These are phyloP conservation scores for Leccinum boreale DNA, from an alignment of 768 basidiomycete genomes.

Conservation along the genomic window DNA sequence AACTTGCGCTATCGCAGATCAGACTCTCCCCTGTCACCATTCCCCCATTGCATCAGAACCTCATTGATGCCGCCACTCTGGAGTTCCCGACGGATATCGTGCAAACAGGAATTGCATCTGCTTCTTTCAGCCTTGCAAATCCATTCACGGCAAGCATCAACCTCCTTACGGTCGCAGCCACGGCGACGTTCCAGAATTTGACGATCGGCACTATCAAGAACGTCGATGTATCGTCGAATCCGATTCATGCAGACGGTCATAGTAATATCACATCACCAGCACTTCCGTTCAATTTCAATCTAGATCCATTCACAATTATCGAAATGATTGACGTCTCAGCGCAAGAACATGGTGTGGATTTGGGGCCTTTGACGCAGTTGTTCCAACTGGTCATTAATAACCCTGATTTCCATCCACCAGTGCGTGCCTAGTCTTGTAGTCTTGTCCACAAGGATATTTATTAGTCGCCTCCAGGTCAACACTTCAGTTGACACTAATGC, in stretches of 20 bases:
- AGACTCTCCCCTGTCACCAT: conserved; percentile 58
- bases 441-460: neutral
- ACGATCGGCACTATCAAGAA: conserved; percentile 57
- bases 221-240: conserved; percentile 51
- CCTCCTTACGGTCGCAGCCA: conserved; percentile 51
- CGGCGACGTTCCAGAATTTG: conserved; percentile 52
- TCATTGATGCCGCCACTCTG: conserved; percentile 55
- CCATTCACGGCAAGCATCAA: conserved; percentile 74
- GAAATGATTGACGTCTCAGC: conserved; percentile 49
- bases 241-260: conserved; percentile 60
- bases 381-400: conserved; percentile 54
- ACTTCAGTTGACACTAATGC: conserved; percentile 49
- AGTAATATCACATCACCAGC: conserved; percentile 51
- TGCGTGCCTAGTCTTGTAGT: conserved; percentile 22
- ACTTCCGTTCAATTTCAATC: conserved; percentile 62
- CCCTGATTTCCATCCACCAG: conserved; percentile 50
- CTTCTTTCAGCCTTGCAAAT: conserved; percentile 56
- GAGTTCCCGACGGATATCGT: conserved; percentile 62
- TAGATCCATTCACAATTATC: conserved; percentile 61
- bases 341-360: conserved; percentile 49
- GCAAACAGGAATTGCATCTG: conserved; percentile 55
- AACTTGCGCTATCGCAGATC: conserved; percentile 59
- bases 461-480: conserved; percentile 39
- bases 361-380: conserved; percentile 56
- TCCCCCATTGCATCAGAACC: conserved; percentile 58